These are phyloP conservation scores for Zanthoxylum bungeanum DNA, from an alignment of 345 rosid species.

Conservation along the genomic window DNA sequence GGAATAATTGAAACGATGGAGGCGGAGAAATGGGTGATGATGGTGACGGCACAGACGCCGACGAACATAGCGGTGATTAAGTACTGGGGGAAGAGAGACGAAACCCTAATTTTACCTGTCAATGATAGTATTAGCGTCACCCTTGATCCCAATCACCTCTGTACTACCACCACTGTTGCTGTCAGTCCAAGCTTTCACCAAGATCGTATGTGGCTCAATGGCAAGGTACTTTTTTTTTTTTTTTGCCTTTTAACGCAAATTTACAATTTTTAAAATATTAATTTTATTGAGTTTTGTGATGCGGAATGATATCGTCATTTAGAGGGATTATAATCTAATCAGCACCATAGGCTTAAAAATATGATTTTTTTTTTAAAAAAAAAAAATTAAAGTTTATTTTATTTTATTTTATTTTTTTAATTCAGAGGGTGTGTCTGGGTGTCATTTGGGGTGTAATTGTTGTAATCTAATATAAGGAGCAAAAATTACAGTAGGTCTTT, in stretches of 20 bases:
- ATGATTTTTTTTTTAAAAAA: too few species aligned
- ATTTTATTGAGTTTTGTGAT: background rate
- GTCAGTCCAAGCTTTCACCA: constrained; percentile 76
- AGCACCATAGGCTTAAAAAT: too few species aligned
- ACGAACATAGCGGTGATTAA: constrained; percentile 96
- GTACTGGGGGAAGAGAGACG: constrained; percentile 98
- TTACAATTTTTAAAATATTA: background rate
- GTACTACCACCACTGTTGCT: constrained; percentile 92
- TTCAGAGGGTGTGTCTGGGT: too few species aligned
- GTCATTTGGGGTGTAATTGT: too few species aligned
- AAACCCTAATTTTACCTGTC: constrained; percentile 82
- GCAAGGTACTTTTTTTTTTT: constrained; percentile 49
- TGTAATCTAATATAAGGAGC: too few species aligned
- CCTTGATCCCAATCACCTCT: constrained; percentile 87
- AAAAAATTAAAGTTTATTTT: too few species aligned
- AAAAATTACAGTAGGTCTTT: too few species aligned
- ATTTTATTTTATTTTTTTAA: too few species aligned
- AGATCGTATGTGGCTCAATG: constrained; percentile 99
- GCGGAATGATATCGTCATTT: too few species aligned
- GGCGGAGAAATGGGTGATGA: constrained; percentile 67
- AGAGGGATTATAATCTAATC: too few species aligned
- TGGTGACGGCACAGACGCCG: constrained; percentile 89
- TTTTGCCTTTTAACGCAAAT: too few species aligned
- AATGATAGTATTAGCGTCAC: constrained; percentile 96
- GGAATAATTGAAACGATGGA: background rate